These are phyloP conservation scores for Aspergillus ostianus DNA, from an alignment of 495 filamentous ascomycete genomes.

Conservation along the genomic window DNA sequence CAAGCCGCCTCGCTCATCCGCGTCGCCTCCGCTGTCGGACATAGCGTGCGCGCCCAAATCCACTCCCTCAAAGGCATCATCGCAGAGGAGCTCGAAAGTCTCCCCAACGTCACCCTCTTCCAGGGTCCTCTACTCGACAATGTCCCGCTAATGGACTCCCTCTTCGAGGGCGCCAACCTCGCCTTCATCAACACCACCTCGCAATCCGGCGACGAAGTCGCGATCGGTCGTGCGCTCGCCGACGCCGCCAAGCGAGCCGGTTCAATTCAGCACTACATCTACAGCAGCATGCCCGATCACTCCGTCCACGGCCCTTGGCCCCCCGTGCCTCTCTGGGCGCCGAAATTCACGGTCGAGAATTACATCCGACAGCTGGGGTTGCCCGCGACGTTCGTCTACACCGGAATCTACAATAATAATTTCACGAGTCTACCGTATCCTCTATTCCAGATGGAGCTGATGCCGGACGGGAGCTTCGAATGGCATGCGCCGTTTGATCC, in stretches of 20 bases:
- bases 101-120: conserved; percentile 82
- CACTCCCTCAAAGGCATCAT: conserved; percentile 78
- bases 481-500: conserved; percentile 96
- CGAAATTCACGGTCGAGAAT: conserved; percentile 87
- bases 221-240: conserved; percentile 80
- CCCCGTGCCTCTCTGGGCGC: conserved; percentile 82
- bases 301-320: conserved; percentile 74
- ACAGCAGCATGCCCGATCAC: conserved; percentile 96
- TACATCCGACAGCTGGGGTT: conserved; percentile 82
- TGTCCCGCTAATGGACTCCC: conserved; percentile 62
- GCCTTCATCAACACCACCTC: conserved; percentile 99
- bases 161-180: conserved; percentile 80
- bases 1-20: conserved; percentile 93
- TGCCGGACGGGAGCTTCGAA: conserved; percentile 77
- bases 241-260: conserved; percentile 84
- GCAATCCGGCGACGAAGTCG: conserved; percentile 85
- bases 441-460: conserved; percentile 87
- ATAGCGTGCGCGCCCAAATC: conserved; percentile 85
- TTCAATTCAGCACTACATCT: conserved; percentile 83
- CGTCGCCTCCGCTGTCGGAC: conserved; percentile 87
- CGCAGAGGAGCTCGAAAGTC: conserved; percentile 72
- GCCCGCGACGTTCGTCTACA: conserved; percentile 89
- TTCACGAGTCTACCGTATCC: conserved; percentile 93
- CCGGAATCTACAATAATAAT: conserved; percentile 98
- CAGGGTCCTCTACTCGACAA: conserved; percentile 77